Conservation (phyloP, 2,329 filamentous ascomycete genomes). For the Neopestalotiopsis rosae region DNA sequence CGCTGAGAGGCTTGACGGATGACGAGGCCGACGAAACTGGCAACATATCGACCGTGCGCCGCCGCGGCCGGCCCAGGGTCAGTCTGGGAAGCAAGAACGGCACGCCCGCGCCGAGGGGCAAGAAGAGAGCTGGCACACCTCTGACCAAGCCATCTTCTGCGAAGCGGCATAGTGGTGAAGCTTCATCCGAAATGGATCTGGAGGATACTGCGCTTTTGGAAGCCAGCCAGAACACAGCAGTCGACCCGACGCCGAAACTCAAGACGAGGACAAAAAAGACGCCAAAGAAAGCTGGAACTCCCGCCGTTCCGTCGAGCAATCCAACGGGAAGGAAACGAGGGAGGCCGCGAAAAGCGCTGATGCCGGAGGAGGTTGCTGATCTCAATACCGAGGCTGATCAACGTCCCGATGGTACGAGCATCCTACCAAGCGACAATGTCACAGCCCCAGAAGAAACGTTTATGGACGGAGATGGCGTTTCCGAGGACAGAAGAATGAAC, state of each 20-base stretch:
- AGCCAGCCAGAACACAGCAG: conserved; percentile 25
- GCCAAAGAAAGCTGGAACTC: conserved; percentile 27
- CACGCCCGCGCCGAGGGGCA: conserved; percentile 54
- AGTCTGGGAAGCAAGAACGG: conserved; percentile 51
- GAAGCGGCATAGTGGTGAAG: conserved; percentile 37
- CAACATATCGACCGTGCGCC: conserved; percentile 29
- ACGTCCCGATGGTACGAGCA: conserved; percentile 17
- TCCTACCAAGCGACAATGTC: neutral
- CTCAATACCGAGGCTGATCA: conserved; percentile 22
- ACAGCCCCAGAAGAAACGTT: neutral
- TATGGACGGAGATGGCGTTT: conserved; percentile 6
- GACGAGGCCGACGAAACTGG: conserved; percentile 36
- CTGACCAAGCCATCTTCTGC: conserved; percentile 40
- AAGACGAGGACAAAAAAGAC: conserved; percentile 39
- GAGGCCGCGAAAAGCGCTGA: conserved; percentile 34
- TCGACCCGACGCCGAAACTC: conserved; percentile 36
- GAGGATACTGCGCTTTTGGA: conserved; percentile 29
- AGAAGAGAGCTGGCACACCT: conserved; percentile 53
- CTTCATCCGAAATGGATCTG: conserved; percentile 32
- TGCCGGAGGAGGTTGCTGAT: conserved; percentile 30
- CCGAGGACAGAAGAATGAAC: neutral
- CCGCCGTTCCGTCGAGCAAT: conserved; percentile 30
- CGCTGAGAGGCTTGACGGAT: conserved; percentile 50
- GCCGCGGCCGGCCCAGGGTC: conserved; percentile 43
- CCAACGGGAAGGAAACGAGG: conserved; percentile 37